Evolutionary conservation across 805 yeast species (phyloP), one percentile per base, ranked within the genome.

Genomic region (Tetrapisispora nanseiensis): DNA sequence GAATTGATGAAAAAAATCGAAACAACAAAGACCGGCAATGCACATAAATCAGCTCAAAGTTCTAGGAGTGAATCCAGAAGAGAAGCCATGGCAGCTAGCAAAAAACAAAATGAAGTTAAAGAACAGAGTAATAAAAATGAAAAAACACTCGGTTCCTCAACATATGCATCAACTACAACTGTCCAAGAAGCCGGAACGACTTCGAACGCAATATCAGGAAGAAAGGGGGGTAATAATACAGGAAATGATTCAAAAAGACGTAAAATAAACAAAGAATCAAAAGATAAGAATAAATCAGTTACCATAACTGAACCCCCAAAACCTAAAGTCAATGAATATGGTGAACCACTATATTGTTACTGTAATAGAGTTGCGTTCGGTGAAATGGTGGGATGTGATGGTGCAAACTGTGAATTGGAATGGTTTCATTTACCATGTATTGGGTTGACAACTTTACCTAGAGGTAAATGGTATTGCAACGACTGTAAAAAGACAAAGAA

Each of bases 331-430:
- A 56, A 63, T 43, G 66, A 61, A 22, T 62, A 59, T 37, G 71
- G 69, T 19, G 97, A 89, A 55, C 95, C 95, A 1, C 76, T 87
- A 2, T 90, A 90, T 61, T 92, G 98, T 63, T 89, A 90, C 66
- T 92, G 98, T 66, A 86, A 87, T 60, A 96, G 89, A 60, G 95
- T 89, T 0, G 90, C 97, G 4, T 92, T 84, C 59, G 98, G 98
- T 16, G 97, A 92, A 57, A 92, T 92, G 98, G 97, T 92, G 46
- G 98, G 95, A 2, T 92, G 98, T 66, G 98, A 92, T 57, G 97
- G 96, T 11, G 89, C 85, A 28, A 78, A 80, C 45, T 90, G 97
- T 67, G 80, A 80, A 59, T 71, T 86, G 42, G 97, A 89, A 62
- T 89, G 97, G 97, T 89, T 89, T 66, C 97, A 89, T 67, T 68